Base-by-base conservation (phyloP, 495 filamentous ascomycete species). In the Letharia lupina region DNA sequence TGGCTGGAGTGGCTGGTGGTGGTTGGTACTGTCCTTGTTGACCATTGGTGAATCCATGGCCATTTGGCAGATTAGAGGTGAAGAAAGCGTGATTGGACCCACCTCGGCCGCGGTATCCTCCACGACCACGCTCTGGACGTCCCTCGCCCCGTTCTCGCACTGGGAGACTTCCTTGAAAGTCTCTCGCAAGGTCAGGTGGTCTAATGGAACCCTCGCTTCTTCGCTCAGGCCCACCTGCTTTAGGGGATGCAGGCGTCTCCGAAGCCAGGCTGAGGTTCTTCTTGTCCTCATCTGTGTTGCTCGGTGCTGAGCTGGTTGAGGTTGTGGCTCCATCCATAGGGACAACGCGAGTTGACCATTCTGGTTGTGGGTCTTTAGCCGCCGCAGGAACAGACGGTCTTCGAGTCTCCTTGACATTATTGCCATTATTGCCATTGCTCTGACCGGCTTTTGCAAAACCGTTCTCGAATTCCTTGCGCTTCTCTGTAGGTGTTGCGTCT, bases 21-120 rank as follows among this genome's bases (percentile, higher is more conserved):
- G 63, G 48, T 65, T 75, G 68, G 63, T 80, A 78, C 60, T 82
- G 80, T 42, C 73, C 63, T 62, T 73, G 69, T 65, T 81, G 77
- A 39, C 78, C 77, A 65, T 81, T 83, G 60, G 78, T 70, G 69
- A 78, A 83, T 7, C 48, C 56, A 67, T 70, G 61, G 40, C 68
- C 65, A 45, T 60, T 66, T 18, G 58, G 37, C 39, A 61, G 31
- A 65, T 81, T 77, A n/a, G 75, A 68, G 52, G 79, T 75, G 68
- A 80, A 79, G 61, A 74, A 68, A 58, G 68, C 68, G 72, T 78
- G 75, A 61, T 74, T 73, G 73, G 79, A 76, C 41, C 75, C 73
- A 41, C 83, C 82, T 61, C 84, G 75, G 57, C 82, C 82, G 61
- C 84, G 82, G 71, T 80, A 82, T 41, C 79, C 77, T 64, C 82